Conservation (phyloP, 1,284 basidiomycete species). For the Melampsora larici-populina region DNA sequence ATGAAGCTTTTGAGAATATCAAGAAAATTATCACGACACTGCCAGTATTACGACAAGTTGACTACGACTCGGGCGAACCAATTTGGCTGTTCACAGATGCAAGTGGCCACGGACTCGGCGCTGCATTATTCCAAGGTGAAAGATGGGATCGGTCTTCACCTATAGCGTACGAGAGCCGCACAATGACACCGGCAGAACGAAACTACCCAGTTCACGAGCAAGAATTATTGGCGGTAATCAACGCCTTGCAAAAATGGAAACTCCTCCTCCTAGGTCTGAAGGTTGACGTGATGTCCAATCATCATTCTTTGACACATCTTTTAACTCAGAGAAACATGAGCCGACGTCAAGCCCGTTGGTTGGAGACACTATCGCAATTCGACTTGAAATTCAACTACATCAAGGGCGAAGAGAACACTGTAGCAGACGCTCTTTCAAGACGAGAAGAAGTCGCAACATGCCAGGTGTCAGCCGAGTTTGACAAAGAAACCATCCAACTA, state of each 20-base stretch:
- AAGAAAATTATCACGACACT: too few relatives aligned
- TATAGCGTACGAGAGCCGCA: neutral
- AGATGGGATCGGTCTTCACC: neutral
- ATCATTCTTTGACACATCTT: too few relatives aligned
- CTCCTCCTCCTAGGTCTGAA: too few relatives aligned
- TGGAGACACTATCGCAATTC: neutral
- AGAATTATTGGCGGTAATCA: constrained; percentile 15
- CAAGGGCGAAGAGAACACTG: neutral
- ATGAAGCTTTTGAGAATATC: neutral
- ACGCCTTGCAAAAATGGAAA: constrained; percentile 8
- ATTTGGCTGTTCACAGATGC: too few relatives aligned
- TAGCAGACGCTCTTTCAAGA: constrained; percentile 5
- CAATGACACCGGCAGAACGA: constrained; percentile 6
- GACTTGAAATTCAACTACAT: constrained; percentile 6
- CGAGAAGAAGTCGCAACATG: too few relatives aligned
- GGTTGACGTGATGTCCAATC: too few relatives aligned
- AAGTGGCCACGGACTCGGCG: too few relatives aligned
- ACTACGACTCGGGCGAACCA: too few relatives aligned
- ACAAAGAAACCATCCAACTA: neutral
- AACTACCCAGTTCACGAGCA: too few relatives aligned
- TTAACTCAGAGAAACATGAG: too few relatives aligned
- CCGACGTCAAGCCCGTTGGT: too few relatives aligned
- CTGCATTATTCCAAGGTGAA: too few relatives aligned
- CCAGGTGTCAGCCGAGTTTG: neutral
- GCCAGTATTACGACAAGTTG: neutral